Evolutionary conservation across 1,139 yeast species (phyloP).

Genomic region (Wickerhamomyces sp.): DNA sequence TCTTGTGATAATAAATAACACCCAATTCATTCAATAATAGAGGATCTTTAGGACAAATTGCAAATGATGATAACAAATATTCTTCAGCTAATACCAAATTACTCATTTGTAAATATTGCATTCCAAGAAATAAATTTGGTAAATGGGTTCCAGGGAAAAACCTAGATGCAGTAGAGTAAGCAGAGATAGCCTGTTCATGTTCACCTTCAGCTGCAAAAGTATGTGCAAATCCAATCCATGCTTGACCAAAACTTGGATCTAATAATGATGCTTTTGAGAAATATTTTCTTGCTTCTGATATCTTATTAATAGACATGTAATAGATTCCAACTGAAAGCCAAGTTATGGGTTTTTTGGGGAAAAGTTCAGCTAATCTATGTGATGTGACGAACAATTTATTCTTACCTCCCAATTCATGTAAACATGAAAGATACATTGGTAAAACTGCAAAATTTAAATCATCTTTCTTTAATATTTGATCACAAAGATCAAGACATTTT

Average conservation of each 20-base stretch:
- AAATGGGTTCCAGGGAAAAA: constrained; percentile 92
- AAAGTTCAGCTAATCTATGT: constrained; percentile 81
- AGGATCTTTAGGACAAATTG: constrained; percentile 82
- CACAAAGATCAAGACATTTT: constrained; percentile 73
- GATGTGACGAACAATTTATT: constrained; percentile 78
- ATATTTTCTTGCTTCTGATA: constrained; percentile 78
- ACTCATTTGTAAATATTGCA: constrained; percentile 91
- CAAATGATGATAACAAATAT: constrained; percentile 69
- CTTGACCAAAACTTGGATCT: constrained; percentile 89
- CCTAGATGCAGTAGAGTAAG: constrained; percentile 93
- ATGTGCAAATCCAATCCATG: constrained; percentile 98
- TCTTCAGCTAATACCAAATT: constrained; percentile 83
- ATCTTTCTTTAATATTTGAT: constrained; percentile 55
- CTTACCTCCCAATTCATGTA: constrained; percentile 79
- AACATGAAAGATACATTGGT: constrained; percentile 78
- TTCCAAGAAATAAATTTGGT: constrained; percentile 87
- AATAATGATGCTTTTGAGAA: constrained; percentile 87
- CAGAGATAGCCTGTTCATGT: constrained; percentile 97
- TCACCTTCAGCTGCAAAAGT: constrained; percentile 98
- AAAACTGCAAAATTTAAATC: constrained; percentile 66
- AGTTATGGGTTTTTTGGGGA: constrained; percentile 78
- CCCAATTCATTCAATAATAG: constrained; percentile 86
- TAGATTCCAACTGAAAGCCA: constrained; percentile 95
- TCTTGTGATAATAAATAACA: constrained; percentile 77
- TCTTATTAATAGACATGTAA: constrained; percentile 68